Conservation (phyloP, 495 filamentous ascomycete genomes). For the Penicillium chermesinum region DNA sequence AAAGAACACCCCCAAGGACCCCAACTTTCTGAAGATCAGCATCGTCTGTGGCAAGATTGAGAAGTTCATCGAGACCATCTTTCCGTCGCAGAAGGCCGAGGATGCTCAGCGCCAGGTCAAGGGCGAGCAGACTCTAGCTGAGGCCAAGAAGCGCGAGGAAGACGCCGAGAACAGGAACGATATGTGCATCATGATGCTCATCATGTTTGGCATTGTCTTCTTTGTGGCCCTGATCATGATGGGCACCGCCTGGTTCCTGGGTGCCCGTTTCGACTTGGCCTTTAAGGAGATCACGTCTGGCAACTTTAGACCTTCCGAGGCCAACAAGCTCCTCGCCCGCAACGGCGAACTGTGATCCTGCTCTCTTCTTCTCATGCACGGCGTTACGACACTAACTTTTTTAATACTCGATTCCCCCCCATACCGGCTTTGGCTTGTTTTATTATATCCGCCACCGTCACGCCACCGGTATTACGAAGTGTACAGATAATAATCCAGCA, state of each 20-base stretch:
- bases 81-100: constrained; percentile 64
- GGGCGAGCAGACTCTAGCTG: constrained; percentile 37
- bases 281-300: constrained; percentile 50
- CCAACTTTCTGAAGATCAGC: constrained; percentile 90
- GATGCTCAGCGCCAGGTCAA: constrained; percentile 35
- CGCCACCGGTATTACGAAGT: constrained; percentile 19
- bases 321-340: constrained; percentile 7
- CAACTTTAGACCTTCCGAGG: constrained; percentile 31
- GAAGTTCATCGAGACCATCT: constrained; percentile 94
- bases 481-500: constrained; percentile 34
- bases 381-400: constrained; percentile 29
- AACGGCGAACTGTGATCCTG: constrained; percentile 20
- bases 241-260: constrained; percentile 59
- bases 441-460: constrained; percentile 19
- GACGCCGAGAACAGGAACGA: constrained; percentile 52
- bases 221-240: constrained; percentile 67
- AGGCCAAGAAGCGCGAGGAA: constrained; percentile 44
- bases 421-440: constrained; percentile 26
- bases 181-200: constrained; percentile 54
- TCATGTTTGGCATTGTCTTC: constrained; percentile 55
- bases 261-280: constrained; percentile 63
- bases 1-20: constrained; percentile 92
- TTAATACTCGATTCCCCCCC: constrained; percentile 30
- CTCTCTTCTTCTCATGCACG: constrained; percentile 15
- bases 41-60: constrained; percentile 90